Percentiles rank a stretch among this genome's conserved stretches.
phyloP scores from a whole-genome alignment of 116 monocot species.

The Trichopus zeylanicus region DNA sequence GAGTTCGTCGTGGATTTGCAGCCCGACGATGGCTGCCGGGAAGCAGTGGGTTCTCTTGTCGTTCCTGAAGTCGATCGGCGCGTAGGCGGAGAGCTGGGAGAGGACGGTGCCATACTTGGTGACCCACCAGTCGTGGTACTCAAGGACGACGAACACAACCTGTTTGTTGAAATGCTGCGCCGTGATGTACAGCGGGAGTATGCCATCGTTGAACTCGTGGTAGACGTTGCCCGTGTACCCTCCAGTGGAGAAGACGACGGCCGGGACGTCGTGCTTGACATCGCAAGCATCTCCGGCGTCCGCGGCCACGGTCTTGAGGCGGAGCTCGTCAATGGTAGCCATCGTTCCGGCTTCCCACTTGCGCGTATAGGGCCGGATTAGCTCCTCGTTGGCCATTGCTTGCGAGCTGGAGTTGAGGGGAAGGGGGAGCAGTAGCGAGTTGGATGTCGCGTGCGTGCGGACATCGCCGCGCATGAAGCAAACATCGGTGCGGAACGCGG shows the following conservation, averaged over 20 bases:
- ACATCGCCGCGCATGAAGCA: slow-evolving; percentile 10
- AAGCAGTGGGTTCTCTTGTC: slow-evolving; percentile 56
- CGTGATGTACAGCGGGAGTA: slow-evolving; percentile 55
- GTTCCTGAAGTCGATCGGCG: slow-evolving; percentile 31
- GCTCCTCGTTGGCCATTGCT: slow-evolving; percentile 5
- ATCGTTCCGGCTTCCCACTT: slow-evolving; percentile 51
- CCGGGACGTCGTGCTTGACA: slow-evolving; percentile 40
- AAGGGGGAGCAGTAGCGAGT: background rate
- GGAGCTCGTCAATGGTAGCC: slow-evolving; percentile 31
- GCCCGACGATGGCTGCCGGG: slow-evolving; percentile 36
- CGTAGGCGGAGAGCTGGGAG: slow-evolving; percentile 24
- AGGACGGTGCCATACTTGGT: slow-evolving; percentile 39
- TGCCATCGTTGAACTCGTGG: slow-evolving; percentile 63
- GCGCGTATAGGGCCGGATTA: slow-evolving; percentile 50
- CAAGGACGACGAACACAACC: slow-evolving; percentile 35
- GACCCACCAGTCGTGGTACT: slow-evolving; percentile 57
- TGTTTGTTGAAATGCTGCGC: slow-evolving; percentile 16
- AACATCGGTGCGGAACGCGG: slow-evolving; percentile 1
- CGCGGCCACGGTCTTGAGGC: slow-evolving; percentile 1
- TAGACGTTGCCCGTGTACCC: slow-evolving; percentile 68
- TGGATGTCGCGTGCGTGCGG: slow-evolving; percentile 1
- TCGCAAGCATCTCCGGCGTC: slow-evolving; percentile 19
- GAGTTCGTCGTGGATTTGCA: slow-evolving; percentile 47
- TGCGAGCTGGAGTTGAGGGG: background rate
- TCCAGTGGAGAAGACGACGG: slow-evolving; percentile 48